Evolutionary conservation across 75 land plant species (phyloP).

Genomic region (Cupressus sempervirens): DNA sequence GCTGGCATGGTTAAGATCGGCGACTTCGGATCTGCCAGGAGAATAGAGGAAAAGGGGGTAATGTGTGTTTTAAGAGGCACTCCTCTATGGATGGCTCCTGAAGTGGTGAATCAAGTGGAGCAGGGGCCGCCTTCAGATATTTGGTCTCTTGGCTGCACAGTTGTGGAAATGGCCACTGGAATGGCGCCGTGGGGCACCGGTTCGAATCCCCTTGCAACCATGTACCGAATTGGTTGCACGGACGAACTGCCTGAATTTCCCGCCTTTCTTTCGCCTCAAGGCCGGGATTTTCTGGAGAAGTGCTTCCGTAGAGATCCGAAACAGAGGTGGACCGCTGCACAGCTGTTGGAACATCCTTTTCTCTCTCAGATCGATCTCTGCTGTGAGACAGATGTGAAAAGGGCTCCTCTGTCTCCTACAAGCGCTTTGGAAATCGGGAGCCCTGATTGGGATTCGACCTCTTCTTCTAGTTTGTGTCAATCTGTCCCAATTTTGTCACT

Average conservation of each 20-base stretch:
- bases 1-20: slow-evolving; percentile 36
- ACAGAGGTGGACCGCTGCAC: slow-evolving; percentile 26
- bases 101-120: slow-evolving; percentile 27
- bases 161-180: slow-evolving; percentile 38
- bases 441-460: not conserved
- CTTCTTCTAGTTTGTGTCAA: not conserved
- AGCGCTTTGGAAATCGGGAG: not conserved
- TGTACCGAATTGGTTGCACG: slow-evolving; percentile 29
- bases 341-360: slow-evolving; percentile 36
- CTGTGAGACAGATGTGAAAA: not conserved
- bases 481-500: not conserved
- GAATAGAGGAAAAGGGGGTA: not conserved
- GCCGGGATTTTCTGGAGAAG: slow-evolving; percentile 33
- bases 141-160: slow-evolving; percentile 42
- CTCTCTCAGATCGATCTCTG: not conserved
- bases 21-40: slow-evolving; percentile 46
- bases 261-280: slow-evolving; percentile 14
- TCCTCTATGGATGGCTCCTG: slow-evolving; percentile 44
- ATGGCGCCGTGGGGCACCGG: slow-evolving; percentile 25
- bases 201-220: slow-evolving; percentile 16
- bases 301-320: slow-evolving; percentile 37
- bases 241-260: slow-evolving; percentile 24
- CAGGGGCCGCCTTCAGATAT: slow-evolving; percentile 32
- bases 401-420: slow-evolving; percentile 3
- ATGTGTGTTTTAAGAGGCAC: slow-evolving; percentile 16